Evolutionary conservation across 257 asterid species (phyloP).

Genomic region (Coffea eugenioides): DNA sequence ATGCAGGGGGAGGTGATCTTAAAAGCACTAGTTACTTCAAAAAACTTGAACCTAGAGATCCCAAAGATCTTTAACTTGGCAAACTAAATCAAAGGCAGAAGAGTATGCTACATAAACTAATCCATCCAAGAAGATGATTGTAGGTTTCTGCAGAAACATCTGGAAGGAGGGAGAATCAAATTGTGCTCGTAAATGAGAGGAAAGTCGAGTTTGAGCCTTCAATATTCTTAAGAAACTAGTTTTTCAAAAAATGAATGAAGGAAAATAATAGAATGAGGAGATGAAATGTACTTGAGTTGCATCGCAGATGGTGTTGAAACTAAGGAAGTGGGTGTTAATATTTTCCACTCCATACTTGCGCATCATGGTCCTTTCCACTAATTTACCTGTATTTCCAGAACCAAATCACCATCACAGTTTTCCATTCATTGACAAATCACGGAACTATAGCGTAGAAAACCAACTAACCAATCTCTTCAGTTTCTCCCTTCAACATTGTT

Average conservation of each 20-base stretch:
- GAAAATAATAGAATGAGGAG: not conserved
- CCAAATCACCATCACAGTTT: constrained; percentile 9
- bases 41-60: not conserved
- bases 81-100: not conserved
- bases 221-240: not conserved
- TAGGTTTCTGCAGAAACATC: not conserved
- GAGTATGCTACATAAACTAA: not conserved
- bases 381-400: constrained; percentile 38
- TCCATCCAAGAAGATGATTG: not conserved
- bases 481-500: constrained; percentile 97
- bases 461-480: constrained; percentile 88
- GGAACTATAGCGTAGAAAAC: not conserved
- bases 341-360: constrained; percentile 85
- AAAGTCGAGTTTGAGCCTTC: not conserved
- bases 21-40: not conserved
- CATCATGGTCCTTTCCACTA: constrained; percentile 81
- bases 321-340: constrained; percentile 75
- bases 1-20: not conserved
- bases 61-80: not conserved
- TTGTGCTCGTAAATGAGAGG: not conserved
- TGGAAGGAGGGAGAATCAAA: constrained; percentile 2
- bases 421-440: constrained; percentile 4
- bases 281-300: constrained; percentile 79
- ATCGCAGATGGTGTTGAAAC: constrained; percentile 98
- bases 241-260: not conserved